Conservation (phyloP, 768 basidiomycete genomes). For the Exidia glandulosa region DNA sequence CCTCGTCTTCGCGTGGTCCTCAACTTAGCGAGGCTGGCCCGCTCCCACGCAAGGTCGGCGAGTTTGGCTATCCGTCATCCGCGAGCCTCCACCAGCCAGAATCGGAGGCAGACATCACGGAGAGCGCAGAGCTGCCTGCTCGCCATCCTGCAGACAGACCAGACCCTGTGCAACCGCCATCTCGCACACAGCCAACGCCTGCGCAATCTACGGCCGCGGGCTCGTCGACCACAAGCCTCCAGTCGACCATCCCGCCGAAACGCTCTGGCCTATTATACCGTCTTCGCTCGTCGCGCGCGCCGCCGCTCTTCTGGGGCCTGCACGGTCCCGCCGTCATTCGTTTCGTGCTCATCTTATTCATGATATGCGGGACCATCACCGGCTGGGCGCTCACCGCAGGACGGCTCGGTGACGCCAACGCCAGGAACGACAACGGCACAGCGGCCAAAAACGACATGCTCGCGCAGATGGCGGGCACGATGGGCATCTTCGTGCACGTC, state of each 20-base stretch:
- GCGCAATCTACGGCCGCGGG: constrained; percentile 18
- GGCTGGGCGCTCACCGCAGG: constrained; percentile 42
- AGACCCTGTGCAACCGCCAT: constrained; percentile 32
- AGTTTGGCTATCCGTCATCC: background rate
- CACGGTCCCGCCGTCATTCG: constrained; percentile 8
- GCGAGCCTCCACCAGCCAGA: background rate
- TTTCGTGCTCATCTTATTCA: constrained; percentile 5
- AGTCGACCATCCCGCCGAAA: constrained; percentile 1
- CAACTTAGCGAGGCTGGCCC: background rate
- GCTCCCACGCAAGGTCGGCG: background rate
- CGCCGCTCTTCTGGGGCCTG: constrained; percentile 9
- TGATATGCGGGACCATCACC: constrained; percentile 36
- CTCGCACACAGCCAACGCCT: constrained; percentile 31
- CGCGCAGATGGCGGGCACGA: constrained; percentile 16
- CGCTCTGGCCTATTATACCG: background rate
- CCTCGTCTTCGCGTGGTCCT: background rate
- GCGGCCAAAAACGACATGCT: constrained; percentile 4
- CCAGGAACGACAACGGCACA: constrained; percentile 1
- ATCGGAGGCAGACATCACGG: background rate
- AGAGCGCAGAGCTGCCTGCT: background rate
- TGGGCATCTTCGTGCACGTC: constrained; percentile 50
- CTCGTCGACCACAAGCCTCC: background rate
- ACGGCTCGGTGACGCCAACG: constrained; percentile 8
- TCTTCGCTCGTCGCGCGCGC: background rate
- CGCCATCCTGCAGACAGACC: constrained; percentile 42